Percentiles rank a stretch among this genome's conserved stretches.
Evolutionary conservation across 1,139 yeast genomes (phyloP).

Genomic region (Chernovozyma sophiae-reginae): DNA sequence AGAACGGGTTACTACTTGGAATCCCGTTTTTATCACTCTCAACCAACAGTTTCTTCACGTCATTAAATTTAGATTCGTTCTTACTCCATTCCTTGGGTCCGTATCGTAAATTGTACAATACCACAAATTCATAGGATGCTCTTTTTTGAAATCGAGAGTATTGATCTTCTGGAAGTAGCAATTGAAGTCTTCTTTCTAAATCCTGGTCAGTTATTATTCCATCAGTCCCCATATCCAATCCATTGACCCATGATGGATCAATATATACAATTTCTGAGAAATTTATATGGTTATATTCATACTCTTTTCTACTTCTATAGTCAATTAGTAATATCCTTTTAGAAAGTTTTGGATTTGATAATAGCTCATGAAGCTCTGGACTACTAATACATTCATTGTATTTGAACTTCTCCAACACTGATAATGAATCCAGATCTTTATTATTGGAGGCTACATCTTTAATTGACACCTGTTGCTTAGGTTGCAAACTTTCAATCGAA

Average conservation of each 20-base stretch:
- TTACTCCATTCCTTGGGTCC: conserved; percentile 18
- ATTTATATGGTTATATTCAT: conserved; percentile 56
- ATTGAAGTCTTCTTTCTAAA: conserved; percentile 52
- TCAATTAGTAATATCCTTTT: conserved; percentile 53
- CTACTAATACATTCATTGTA: conserved; percentile 25
- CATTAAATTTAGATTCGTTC: conserved; percentile 25
- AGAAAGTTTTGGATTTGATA: conserved; percentile 6
- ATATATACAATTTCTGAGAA: conserved; percentile 57
- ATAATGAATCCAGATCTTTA: neutral
- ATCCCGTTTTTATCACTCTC: conserved; percentile 19
- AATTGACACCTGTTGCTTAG: neutral
- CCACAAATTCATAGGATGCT: conserved; percentile 53
- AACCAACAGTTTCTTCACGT: conserved; percentile 18
- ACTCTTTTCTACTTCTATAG: conserved; percentile 56
- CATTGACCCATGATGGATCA: conserved; percentile 54
- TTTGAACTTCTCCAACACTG: conserved; percentile 11
- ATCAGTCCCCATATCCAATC: conserved; percentile 26
- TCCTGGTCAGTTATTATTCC: conserved; percentile 50
- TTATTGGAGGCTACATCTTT: neutral
- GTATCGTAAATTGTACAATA: conserved; percentile 51
- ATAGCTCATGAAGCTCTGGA: conserved; percentile 17
- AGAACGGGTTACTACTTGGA: conserved; percentile 41
- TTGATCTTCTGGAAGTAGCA: conserved; percentile 53
- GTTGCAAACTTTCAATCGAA: neutral
- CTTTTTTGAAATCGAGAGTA: conserved; percentile 48